Base-by-base conservation (phyloP, 345 rosid genomes). In the Limnanthes douglasii region DNA sequence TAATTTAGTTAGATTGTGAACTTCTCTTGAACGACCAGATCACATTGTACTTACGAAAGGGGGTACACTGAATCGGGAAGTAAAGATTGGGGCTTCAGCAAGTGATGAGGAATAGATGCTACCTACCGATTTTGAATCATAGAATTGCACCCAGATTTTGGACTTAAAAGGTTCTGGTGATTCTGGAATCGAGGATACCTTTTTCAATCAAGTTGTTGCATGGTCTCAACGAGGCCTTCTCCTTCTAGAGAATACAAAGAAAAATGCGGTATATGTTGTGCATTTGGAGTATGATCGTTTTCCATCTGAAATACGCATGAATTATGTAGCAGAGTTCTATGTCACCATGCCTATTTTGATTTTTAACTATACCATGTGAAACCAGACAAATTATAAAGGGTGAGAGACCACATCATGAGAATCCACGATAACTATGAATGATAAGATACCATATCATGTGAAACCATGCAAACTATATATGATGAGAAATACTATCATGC, bases 301-400 rank as follows among this genome's bases (percentile, higher is more conserved):
- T 48, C 94, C 98, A 23, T 70, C 71, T 22, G 66, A 62, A 23
- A 62, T 84, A 29, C 48, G 56, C 50, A 70, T 88, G 81, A 79
- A 84, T 61, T 79, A 77, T 58, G 53, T 88, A 49, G 61, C 95
- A 34, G 95, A 80, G 41, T 84, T 83, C 56, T 61, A 74, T 3
- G 94, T 88, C 43, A 69, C 84, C 34, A 74, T 88, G 95, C 98
- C 95, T 46, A 84, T 88, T 35, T 61, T 88, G 59, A 84, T 95
- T 62, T 68, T 88, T 40, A 77, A n/a, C n/a, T n/a, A n/a, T n/a
- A n/a, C n/a, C n/a, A n/a, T n/a, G n/a, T n/a, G n/a, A n/a, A n/a
- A n/a, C n/a, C n/a, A n/a, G n/a, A n/a, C n/a, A n/a, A n/a, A n/a
- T n/a, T n/a, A n/a, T n/a, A n/a, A n/a, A n/a, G n/a, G n/a, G n/a